Conservation (phyloP, 2,329 filamentous ascomycete species). For the Madurella mycetomatis region DNA sequence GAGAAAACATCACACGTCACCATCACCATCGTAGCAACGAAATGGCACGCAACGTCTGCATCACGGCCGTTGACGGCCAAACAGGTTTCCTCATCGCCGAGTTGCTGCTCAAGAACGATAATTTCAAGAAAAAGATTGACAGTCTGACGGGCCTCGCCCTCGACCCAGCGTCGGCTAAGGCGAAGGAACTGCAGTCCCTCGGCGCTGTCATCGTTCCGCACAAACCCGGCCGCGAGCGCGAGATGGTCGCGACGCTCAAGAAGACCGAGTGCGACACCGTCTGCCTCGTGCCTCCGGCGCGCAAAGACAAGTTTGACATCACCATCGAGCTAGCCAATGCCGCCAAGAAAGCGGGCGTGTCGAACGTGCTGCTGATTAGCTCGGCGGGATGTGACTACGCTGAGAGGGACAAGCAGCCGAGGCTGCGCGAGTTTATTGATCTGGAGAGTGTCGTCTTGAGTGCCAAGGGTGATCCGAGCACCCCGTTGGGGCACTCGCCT, state of each 20-base stretch:
- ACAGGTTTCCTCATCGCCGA: slow-evolving; percentile 49
- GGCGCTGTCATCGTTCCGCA: slow-evolving; percentile 42
- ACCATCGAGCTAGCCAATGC: slow-evolving; percentile 42
- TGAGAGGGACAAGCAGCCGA: slow-evolving; percentile 43
- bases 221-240: slow-evolving; percentile 37
- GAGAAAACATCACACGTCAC: background rate
- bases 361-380: slow-evolving; percentile 45
- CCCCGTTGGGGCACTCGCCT: slow-evolving; percentile 38
- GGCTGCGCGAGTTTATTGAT: slow-evolving; percentile 48
- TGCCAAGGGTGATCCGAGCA: slow-evolving; percentile 40
- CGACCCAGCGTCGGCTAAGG: slow-evolving; percentile 34
- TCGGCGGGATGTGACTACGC: slow-evolving; percentile 48
- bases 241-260: slow-evolving; percentile 42
- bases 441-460: slow-evolving; percentile 41
- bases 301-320: slow-evolving; percentile 43
- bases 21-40: background rate
- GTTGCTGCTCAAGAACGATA: slow-evolving; percentile 40
- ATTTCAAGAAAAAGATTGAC: slow-evolving; percentile 40
- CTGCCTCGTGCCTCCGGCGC: slow-evolving; percentile 46
- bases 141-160: slow-evolving; percentile 40
- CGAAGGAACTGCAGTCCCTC: slow-evolving; percentile 38
- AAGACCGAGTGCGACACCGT: slow-evolving; percentile 43
- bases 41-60: slow-evolving; percentile 46
- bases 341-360: slow-evolving; percentile 40
- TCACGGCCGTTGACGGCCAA: slow-evolving; percentile 47